These are phyloP conservation scores for Gyrodon lividus DNA, from an alignment of 768 basidiomycete species.

Conservation along the genomic window DNA sequence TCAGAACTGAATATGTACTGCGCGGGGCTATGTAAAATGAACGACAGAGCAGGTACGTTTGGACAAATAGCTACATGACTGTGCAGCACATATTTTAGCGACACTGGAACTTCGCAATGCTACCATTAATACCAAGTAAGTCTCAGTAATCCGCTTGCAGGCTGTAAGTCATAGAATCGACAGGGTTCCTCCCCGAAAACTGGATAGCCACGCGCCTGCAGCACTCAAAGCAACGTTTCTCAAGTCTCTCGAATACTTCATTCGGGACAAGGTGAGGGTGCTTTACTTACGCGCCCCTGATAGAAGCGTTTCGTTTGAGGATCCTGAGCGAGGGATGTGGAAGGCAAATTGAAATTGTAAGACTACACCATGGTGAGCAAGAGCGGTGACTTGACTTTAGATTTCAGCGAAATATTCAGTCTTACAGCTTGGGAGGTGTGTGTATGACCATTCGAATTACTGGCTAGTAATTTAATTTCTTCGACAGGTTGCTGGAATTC, in stretches of 20 bases:
- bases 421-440: conserved; percentile 38
- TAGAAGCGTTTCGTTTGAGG: conserved; percentile 34
- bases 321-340: conserved; percentile 33
- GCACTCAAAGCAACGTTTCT: conserved; percentile 28
- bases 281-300: conserved; percentile 39
- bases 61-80: not conserved
- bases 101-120: conserved; percentile 40
- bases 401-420: conserved; percentile 33
- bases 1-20: conserved; percentile 45
- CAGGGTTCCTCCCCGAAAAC: conserved; percentile 30
- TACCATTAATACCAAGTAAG: conserved; percentile 44
- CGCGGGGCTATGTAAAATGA: conserved; percentile 45
- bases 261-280: conserved; percentile 31
- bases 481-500: conserved; percentile 33
- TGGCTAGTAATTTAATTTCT: not conserved
- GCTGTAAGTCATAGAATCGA: not conserved
- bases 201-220: conserved; percentile 32
- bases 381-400: not conserved
- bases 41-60: conserved; percentile 45
- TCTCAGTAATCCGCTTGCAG: not conserved
- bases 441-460: not conserved
- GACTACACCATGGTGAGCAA: conserved; percentile 4
- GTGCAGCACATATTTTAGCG: conserved; percentile 31
- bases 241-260: conserved; percentile 27
- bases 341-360: conserved; percentile 37